Evolutionary conservation across 495 filamentous ascomycete genomes (phyloP), one percentile per base, ranked within the genome.

Genomic region (Durotheca rogersii): DNA sequence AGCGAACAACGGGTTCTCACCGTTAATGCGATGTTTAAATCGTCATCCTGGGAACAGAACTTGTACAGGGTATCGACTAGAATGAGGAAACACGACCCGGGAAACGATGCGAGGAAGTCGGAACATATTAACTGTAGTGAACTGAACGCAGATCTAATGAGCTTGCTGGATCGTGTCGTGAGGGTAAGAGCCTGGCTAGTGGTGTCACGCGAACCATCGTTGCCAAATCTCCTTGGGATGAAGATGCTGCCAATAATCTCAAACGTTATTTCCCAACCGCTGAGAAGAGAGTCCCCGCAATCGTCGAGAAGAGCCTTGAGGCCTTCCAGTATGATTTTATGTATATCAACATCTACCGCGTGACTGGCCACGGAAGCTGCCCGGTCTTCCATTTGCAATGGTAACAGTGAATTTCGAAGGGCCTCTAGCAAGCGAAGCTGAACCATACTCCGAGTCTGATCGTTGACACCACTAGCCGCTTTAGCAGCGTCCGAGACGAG

Each of bases 11-110:
- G 12, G 23, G 6, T 0, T 59, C 79, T 66, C 71, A 86, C 85
- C 11, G 94, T 96, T 11, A 98, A 73, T 0, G 91, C 94, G 46
- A 96, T 94, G 57, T 98, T 98, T 43, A 98, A 80, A 67, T 97
- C 93, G 55, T 95, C 87, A 29, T 82, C 77, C 64, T 97, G 92
- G 1, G 82, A 81, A 42, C 85, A 87, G 69, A 97, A 98, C 48
- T 83, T 83, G 55, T 88, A 87, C 15, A 98, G 81, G 34, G 90
- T 88, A 70, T 96, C 86, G 52, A 96, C 84, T 12, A 97, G 79
- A 49, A 85, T 86, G 44, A 90, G 73, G 29, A 96, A 81, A 66
- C 87, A 93, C 19, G 79, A 73, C 37, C 84, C 80, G 1, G 93
- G 90, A 33, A 98, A 69, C 33, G 85, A 81, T 35, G 83, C 75